These are phyloP conservation scores for Vairimorpha necatrix DNA, from an alignment of 371 early-diverging fungal genomes.

Conservation along the genomic window DNA sequence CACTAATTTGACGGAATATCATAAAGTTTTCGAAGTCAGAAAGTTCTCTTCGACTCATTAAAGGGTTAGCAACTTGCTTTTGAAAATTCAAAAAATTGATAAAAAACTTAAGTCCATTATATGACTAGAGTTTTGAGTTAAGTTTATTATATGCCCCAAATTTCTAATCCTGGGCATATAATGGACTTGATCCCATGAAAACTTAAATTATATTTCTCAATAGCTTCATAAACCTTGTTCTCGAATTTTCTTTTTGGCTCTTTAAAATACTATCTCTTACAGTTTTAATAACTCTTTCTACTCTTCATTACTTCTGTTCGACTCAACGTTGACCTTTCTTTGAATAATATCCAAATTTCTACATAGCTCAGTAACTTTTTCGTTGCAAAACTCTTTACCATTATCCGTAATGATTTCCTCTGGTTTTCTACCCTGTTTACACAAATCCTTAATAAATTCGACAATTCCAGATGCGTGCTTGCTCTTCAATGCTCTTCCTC, in stretches of 20 bases:
- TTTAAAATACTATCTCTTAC: conserved; percentile 32
- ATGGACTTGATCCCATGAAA: too few species aligned
- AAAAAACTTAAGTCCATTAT: too few species aligned
- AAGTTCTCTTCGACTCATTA: too few species aligned
- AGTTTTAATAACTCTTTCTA: conserved; percentile 37
- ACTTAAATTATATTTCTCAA: too few species aligned
- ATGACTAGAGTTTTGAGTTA: too few species aligned
- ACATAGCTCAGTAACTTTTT: background rate
- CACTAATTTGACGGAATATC: too few species aligned
- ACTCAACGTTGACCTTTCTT: background rate
- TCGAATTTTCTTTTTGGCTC: background rate
- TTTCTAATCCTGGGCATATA: too few species aligned
- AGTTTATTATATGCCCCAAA: too few species aligned
- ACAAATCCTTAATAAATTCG: background rate
- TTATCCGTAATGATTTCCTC: conserved; percentile 36
- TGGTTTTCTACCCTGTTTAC: background rate
- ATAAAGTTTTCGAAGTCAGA: too few species aligned
- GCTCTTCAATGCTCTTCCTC: conserved; percentile 4
- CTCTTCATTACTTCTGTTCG: conserved; percentile 25
- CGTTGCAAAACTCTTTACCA: conserved; percentile 27
- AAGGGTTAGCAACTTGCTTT: too few species aligned
- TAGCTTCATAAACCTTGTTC: too few species aligned
- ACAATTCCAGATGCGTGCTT: background rate
- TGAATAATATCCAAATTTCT: background rate
- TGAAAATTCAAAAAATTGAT: too few species aligned